A percentile compares a stretch with the other conserved stretches of the same genome.
Conservation (phyloP, 805 yeast genomes). For the baker's yeast (Saccharomyces cerevisiae) region DNA sequence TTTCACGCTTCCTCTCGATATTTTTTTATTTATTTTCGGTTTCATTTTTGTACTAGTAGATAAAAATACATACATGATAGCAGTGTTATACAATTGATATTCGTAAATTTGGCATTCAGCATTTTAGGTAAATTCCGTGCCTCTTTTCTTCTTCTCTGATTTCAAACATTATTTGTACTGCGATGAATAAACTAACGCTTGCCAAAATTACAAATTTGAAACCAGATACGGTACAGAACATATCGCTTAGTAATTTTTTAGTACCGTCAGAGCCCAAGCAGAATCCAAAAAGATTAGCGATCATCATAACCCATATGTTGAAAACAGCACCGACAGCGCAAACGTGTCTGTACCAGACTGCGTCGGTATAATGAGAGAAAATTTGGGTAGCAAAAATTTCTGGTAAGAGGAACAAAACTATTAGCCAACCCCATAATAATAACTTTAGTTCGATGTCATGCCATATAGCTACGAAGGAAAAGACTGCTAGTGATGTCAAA, state of each 20-base stretch:
- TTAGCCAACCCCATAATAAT: conserved; percentile 91
- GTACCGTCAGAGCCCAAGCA: conserved; percentile 90
- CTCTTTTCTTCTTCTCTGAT: conserved; percentile 79
- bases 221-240: conserved; percentile 68
- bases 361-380: conserved; percentile 33
- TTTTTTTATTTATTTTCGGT: not conserved
- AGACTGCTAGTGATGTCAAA: conserved; percentile 72
- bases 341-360: conserved; percentile 68
- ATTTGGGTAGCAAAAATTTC: conserved; percentile 57
- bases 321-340: conserved; percentile 83
- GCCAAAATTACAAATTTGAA: conserved; percentile 52
- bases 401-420: conserved; percentile 80
- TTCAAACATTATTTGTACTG: conserved; percentile 91
- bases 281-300: conserved; percentile 90
- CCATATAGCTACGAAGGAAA: conserved; percentile 95
- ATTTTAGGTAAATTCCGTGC: conserved; percentile 72
- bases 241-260: conserved; percentile 49
- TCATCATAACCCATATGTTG: conserved; percentile 97
- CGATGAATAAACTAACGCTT: conserved; percentile 65
- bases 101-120: conserved; percentile 49
- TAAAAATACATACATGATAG: not conserved
- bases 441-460: conserved; percentile 88
- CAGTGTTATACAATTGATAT: not conserved
- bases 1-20: not conserved
- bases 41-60: not conserved